Base-by-base conservation (phyloP, 2,329 filamentous ascomycete genomes). In the Neofusicoccum sp. region DNA sequence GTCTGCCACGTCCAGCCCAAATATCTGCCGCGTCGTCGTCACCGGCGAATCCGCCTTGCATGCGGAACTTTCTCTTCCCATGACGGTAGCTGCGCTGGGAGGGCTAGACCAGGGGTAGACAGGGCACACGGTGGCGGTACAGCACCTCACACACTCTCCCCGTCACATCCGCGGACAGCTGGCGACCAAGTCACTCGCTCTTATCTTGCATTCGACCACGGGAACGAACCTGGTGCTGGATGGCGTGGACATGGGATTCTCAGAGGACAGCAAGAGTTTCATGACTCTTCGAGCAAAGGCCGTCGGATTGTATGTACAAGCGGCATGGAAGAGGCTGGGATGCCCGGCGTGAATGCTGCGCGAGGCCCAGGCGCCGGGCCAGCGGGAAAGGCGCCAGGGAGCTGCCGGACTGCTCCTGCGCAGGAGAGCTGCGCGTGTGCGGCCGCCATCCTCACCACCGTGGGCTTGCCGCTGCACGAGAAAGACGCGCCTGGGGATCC, bases 101-200 rank as follows among this genome's bases (percentile, higher is more conserved):
- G 36, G 29, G 31, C 50, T 6, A 28, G 50, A 37, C 44, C 37
- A 44, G 52, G 37, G 50, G 39, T 11, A 56, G 37, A 39, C 52
- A 39, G 52, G 34, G 29, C 52, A 28, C 22, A 22, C 44, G 37
- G 52, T 44, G 52, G 52, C 52, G 14, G 52, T 56, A 37, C 52
- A 29, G 22, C 22, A n/a, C 22, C 8, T 29, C 22, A n/a, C 36
- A 56, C 34, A n/a, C 6, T 39, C 34, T 37, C 28, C 39, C 22
- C 44, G 52, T 33, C 39, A 39, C 52, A 44, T 39, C 8, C 34
- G 52, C 37, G 2, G 39, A 22, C 14, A 4, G 52, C 28, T 16
- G 52, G n/a, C 39, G 6, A 56, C 37, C 37, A 56, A 22, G 22
- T 22, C 22, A 22, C 22, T 22, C 22, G 22, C 22, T 22, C 22